A percentile compares a stretch with the other conserved stretches of the same genome.
Conservation (phyloP, 257 asterid genomes). For the Ilex aquifolium region DNA sequence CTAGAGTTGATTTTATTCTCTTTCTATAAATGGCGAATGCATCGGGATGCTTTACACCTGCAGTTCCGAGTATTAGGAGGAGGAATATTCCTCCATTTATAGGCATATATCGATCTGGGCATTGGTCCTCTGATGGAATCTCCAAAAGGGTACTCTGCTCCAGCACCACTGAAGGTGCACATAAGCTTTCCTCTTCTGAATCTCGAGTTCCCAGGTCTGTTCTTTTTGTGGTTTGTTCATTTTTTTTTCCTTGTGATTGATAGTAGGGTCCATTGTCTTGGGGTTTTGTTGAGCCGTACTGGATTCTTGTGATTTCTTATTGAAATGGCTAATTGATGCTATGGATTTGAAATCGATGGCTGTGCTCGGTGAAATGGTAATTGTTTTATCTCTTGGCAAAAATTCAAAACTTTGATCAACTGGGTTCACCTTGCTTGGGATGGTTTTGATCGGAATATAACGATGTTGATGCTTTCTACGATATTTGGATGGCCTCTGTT, state of each 20-base stretch:
- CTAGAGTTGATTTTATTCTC: background rate
- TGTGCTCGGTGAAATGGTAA: background rate
- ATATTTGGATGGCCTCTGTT: too few species aligned
- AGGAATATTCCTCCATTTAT: constrained; percentile 37
- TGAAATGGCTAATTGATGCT: background rate
- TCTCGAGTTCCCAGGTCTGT: constrained; percentile 54
- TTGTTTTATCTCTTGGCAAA: background rate
- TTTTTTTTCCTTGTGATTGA: background rate
- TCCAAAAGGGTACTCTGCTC: constrained; percentile 44
- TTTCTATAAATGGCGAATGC: constrained; percentile 51
- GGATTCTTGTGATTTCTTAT: background rate
- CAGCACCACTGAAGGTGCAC: constrained; percentile 58
- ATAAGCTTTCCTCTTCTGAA: constrained; percentile 53
- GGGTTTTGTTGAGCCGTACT: background rate
- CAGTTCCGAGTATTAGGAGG: constrained; percentile 29
- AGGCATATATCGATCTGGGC: constrained; percentile 52
- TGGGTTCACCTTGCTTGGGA: background rate
- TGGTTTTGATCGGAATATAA: too few species aligned
- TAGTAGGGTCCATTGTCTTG: background rate
- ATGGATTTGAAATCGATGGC: background rate
- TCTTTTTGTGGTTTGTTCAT: background rate
- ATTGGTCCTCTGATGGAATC: constrained; percentile 32
- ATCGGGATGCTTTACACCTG: constrained; percentile 52
- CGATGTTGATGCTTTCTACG: too few species aligned
- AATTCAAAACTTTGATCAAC: background rate